Base-by-base conservation (phyloP, 306 rosid species). In the Sindora glabra region DNA sequence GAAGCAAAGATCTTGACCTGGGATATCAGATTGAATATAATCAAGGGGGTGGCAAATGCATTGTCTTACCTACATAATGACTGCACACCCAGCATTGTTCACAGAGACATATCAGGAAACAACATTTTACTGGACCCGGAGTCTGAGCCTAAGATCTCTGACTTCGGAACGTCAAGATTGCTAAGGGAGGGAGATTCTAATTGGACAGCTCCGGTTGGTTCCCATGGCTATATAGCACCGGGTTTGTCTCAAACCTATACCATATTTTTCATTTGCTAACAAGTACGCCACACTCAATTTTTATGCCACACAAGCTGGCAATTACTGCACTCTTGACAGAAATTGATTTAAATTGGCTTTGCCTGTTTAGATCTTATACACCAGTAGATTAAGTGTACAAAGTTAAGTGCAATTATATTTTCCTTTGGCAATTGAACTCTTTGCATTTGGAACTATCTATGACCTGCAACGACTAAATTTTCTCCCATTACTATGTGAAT, bases 161-260 rank as follows among this genome's bases (percentile, higher is more conserved):
- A 63, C 53, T 71, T 63, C 47, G 76, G 76, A 6, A 47, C 46
- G 8, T 59, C 76, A 12, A 71, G 70, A 65, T 62, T 71, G 38
- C 45, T 71, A 3, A 36, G 33, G 25, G 24, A 26, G 0, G 59
- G 64, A 34, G 69, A 53, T 24, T 55, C 76, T 27, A 70, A 62
- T 16, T 62, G 70, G 70, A 70, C 76, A 13, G 50, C 45, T 18
- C 64, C 70, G 2, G 76, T 56, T 18, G 70, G 76, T 29, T 62
- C 76, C 27, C 46, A 21, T 16, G 76, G 76, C 57, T 71, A 71
- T 30, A 19, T 56, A 3, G 76, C 76, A 62, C 76, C 76, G 47
- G 76, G 76, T 70, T 33, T 53, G 57, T 53, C 21, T 57, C 21
- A 47, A 68, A 48, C 25, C 51, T 10, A 37, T 8, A 5, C 42